A percentile compares a stretch with the other conserved stretches of the same genome.
Conservation (phyloP, 352 stramenopile genomes). For the Pythium phragmitis region DNA sequence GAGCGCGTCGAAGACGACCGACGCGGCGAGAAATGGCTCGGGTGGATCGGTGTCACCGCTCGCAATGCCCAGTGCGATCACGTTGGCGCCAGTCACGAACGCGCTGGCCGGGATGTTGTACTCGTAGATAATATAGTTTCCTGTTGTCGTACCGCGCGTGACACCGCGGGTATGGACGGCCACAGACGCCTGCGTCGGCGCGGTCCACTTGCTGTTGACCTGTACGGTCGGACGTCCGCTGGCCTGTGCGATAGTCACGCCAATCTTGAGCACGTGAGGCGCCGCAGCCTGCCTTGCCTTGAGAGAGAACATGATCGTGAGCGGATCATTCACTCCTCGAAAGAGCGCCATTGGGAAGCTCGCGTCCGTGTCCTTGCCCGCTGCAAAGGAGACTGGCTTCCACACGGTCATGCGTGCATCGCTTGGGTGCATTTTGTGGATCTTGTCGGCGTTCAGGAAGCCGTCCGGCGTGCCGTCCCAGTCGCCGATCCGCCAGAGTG, state of each 20-base stretch:
- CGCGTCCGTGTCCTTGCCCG: slow-evolving; percentile 23
- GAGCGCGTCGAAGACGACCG: slow-evolving; percentile 50
- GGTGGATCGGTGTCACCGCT: slow-evolving; percentile 42
- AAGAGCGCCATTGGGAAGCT: slow-evolving; percentile 49
- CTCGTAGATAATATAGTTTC: slow-evolving; percentile 55
- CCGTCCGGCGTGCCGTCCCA: slow-evolving; percentile 53
- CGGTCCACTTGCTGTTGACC: slow-evolving; percentile 45
- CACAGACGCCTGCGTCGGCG: slow-evolving; percentile 29
- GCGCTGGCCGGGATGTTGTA: slow-evolving; percentile 42
- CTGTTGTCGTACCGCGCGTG: slow-evolving; percentile 40
- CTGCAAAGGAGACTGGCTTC: slow-evolving; percentile 28
- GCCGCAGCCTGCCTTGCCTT: slow-evolving; percentile 25
- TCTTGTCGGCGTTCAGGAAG: slow-evolving; percentile 56
- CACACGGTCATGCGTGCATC: slow-evolving; percentile 42
- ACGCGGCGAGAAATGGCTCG: slow-evolving; percentile 40
- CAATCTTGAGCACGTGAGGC: slow-evolving; percentile 38
- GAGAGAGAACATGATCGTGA: slow-evolving; percentile 39
- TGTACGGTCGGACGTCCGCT: slow-evolving; percentile 31
- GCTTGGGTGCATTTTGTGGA: slow-evolving; percentile 51
- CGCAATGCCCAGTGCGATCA: slow-evolving; percentile 39
- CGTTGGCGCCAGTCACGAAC: slow-evolving; percentile 38
- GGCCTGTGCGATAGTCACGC: slow-evolving; percentile 37
- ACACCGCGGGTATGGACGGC: slow-evolving; percentile 47
- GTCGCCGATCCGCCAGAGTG: slow-evolving; percentile 48
- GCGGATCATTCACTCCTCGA: slow-evolving; percentile 43